Evolutionary conservation across 2,329 filamentous ascomycete genomes (phyloP).

Genomic region (Pseudocercospora fijiensis): DNA sequence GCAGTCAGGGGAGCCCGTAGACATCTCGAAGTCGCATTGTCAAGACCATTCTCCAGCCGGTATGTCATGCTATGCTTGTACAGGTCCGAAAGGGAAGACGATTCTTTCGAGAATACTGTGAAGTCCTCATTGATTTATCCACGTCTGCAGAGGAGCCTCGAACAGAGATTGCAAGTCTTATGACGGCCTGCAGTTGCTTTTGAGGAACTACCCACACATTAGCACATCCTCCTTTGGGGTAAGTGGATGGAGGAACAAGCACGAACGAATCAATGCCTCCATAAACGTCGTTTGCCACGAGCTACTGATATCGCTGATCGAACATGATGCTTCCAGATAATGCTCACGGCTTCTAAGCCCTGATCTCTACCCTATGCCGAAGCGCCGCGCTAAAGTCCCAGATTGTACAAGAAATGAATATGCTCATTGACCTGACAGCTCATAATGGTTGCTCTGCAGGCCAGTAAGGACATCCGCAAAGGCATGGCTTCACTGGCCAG

Average conservation of each 20-base stretch:
- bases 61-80: too few species aligned
- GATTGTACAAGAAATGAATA: constrained; percentile 7
- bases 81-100: too few species aligned
- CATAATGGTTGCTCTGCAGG: not conserved
- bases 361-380: not conserved
- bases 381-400: constrained; percentile 3
- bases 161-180: too few species aligned
- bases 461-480: not conserved
- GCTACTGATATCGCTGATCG: not conserved
- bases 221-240: not conserved
- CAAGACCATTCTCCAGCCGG: too few species aligned
- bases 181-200: too few species aligned
- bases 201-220: not conserved
- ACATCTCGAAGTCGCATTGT: too few species aligned
- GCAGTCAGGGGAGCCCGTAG: too few species aligned
- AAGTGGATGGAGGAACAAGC: not conserved
- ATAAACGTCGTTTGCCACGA: not conserved
- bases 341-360: constrained; percentile 1
- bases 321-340: not conserved
- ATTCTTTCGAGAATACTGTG: too few species aligned
- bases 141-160: too few species aligned
- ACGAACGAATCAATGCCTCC: not conserved
- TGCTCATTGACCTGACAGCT: not conserved
- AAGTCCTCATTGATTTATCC: too few species aligned
- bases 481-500: constrained; percentile 4